These are phyloP conservation scores for Aspergillus fumigatiaffinis DNA, from an alignment of 2,329 filamentous ascomycete species.

Conservation along the genomic window DNA sequence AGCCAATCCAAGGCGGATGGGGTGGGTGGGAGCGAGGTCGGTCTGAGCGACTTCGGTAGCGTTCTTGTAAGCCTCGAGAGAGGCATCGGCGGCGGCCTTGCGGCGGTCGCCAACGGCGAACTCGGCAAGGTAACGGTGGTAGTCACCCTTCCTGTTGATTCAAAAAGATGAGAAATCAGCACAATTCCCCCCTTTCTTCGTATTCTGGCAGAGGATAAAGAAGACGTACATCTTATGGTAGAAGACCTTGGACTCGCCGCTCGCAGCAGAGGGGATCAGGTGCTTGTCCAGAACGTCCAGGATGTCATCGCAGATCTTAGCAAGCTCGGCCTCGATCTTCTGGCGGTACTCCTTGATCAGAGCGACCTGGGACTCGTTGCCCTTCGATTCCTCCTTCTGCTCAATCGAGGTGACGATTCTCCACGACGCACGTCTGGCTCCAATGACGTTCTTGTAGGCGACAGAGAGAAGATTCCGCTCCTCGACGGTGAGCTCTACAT, in stretches of 20 bases:
- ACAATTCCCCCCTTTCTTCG: not conserved
- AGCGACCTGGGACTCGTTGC: slow-evolving; percentile 82
- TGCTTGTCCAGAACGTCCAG: slow-evolving; percentile 90
- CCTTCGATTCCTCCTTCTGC: slow-evolving; percentile 99
- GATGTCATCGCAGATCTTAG: slow-evolving; percentile 97
- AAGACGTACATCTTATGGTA: slow-evolving; percentile 93
- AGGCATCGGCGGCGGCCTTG: slow-evolving; percentile 90
- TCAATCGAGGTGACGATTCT: slow-evolving; percentile 98
- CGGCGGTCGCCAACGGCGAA: slow-evolving; percentile 92
- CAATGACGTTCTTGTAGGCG: slow-evolving; percentile 99
- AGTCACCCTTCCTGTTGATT: slow-evolving; percentile 85
- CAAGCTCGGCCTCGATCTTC: slow-evolving; percentile 96
- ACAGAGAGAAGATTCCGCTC: slow-evolving; percentile 97
- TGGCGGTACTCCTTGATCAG: slow-evolving; percentile 98
- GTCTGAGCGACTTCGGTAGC: slow-evolving; percentile 87
- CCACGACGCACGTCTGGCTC: slow-evolving; percentile 94
- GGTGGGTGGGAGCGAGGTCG: slow-evolving; percentile 85
- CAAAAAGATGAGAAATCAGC: slow-evolving; percentile 19
- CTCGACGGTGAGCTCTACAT: slow-evolving; percentile 80
- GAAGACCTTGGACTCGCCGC: slow-evolving; percentile 98
- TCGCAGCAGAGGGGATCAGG: slow-evolving; percentile 90
- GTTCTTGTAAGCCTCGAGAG: slow-evolving; percentile 94
- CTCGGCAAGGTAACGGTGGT: slow-evolving; percentile 98
- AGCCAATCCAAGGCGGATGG: slow-evolving; percentile 86
- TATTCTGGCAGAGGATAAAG: not conserved